A percentile compares a stretch with the other conserved stretches of the same genome.
phyloP scores from a whole-genome alignment of 2,329 filamentous ascomycete genomes.

The Stagonosporopsis vannaccii region DNA sequence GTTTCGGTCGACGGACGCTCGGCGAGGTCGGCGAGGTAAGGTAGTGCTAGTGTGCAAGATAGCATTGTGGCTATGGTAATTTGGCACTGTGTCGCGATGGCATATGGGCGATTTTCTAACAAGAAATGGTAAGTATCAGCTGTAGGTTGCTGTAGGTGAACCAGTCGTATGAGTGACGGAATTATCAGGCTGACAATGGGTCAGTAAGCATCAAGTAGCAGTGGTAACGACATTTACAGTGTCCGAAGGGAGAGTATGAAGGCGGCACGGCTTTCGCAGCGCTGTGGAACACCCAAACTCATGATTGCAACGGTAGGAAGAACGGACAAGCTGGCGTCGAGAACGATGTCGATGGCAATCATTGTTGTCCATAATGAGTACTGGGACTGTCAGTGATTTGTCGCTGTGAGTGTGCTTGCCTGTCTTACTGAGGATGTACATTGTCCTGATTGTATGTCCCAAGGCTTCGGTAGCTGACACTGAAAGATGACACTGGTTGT shows the following conservation, averaged over 20 bases:
- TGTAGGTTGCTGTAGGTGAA: constrained; percentile 26
- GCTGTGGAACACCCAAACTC: constrained; percentile 22
- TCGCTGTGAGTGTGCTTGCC: background rate
- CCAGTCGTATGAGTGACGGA: constrained; percentile 30
- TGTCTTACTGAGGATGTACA: constrained; percentile 34
- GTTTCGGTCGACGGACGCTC: constrained; percentile 14
- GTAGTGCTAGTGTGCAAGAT: constrained; percentile 31
- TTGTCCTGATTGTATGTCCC: constrained; percentile 30
- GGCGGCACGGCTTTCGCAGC: constrained; percentile 26
- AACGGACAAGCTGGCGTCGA: constrained; percentile 28
- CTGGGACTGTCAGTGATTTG: constrained; percentile 12
- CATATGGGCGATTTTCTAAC: constrained; percentile 32
- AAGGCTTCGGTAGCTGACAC: constrained; percentile 36
- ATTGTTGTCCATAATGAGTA: constrained; percentile 34
- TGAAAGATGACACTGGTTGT: constrained; percentile 29
- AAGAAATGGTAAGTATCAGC: constrained; percentile 20
- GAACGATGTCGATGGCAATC: constrained; percentile 25
- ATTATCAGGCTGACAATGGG: constrained; percentile 25
- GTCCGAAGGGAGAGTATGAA: constrained; percentile 30
- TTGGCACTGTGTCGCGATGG: constrained; percentile 33
- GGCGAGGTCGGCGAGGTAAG: constrained; percentile 23
- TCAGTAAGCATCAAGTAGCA: background rate
- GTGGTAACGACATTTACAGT: constrained; percentile 21
- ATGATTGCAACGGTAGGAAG: constrained; percentile 30
- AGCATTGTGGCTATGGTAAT: constrained; percentile 33